These are phyloP conservation scores for Podospora tetraspora DNA, from an alignment of 495 filamentous ascomycete genomes.

Conservation along the genomic window DNA sequence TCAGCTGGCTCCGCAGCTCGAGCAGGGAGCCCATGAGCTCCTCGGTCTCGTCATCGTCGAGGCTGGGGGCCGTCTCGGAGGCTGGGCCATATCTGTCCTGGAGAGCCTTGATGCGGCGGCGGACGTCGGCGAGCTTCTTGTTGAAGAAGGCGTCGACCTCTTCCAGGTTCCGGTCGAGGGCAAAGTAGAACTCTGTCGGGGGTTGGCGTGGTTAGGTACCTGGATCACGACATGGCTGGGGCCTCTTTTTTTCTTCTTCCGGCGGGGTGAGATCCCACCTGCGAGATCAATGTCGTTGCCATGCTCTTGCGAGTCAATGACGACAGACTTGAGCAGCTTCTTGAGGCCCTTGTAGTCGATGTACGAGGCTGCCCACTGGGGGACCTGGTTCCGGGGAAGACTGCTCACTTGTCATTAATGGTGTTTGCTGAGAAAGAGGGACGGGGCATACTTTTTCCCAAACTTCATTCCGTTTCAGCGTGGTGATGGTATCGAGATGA, in stretches of 20 bases:
- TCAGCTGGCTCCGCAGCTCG: slow-evolving; percentile 76
- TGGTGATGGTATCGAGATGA: neutral
- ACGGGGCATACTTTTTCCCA: slow-evolving; percentile 54
- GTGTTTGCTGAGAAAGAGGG: neutral
- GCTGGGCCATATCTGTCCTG: slow-evolving; percentile 72
- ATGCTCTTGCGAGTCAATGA: slow-evolving; percentile 50
- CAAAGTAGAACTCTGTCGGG: slow-evolving; percentile 79
- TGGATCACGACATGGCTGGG: neutral
- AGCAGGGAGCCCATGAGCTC: slow-evolving; percentile 85
- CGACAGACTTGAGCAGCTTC: slow-evolving; percentile 80
- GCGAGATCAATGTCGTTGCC: slow-evolving; percentile 76
- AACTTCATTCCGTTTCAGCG: slow-evolving; percentile 62
- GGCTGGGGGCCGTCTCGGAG: slow-evolving; percentile 42
- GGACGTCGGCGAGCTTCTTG: slow-evolving; percentile 79
- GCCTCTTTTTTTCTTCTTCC: slow-evolving; percentile 5
- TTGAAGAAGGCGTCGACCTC: slow-evolving; percentile 94
- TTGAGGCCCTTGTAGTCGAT: slow-evolving; percentile 97
- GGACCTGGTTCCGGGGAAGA: slow-evolving; percentile 88
- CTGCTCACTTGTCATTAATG: slow-evolving; percentile 34
- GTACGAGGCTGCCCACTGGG: slow-evolving; percentile 88
- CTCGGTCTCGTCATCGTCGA: slow-evolving; percentile 71
- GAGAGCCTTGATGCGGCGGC: slow-evolving; percentile 75
- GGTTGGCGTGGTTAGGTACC: slow-evolving; percentile 26
- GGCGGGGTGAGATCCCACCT: slow-evolving; percentile 34
- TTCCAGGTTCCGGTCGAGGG: slow-evolving; percentile 92